Evolutionary conservation across 208 protist genomes (phyloP).

Genomic region (Zelonia costaricensis): DNA sequence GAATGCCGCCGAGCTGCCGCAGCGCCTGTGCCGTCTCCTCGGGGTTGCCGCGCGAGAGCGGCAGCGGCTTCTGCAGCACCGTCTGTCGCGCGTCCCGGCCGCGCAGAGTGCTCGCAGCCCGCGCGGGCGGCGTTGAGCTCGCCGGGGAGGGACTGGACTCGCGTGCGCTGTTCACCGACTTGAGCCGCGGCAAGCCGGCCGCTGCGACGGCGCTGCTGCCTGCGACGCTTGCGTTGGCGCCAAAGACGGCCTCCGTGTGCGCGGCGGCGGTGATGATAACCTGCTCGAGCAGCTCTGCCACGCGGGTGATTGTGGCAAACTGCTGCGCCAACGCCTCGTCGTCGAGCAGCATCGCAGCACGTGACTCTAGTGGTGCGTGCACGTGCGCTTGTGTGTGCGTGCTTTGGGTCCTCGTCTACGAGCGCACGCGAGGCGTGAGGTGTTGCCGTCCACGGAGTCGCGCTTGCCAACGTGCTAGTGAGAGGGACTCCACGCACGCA

Average conservation of each 20-base stretch:
- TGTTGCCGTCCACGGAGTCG: too few species aligned
- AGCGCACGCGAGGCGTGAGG: neutral
- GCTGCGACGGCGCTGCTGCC: neutral
- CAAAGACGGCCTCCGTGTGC: neutral
- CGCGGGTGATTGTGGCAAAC: conserved; percentile 4
- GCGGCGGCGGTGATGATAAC: neutral
- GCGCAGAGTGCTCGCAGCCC: too few species aligned
- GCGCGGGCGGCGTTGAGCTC: neutral
- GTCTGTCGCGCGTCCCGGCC: neutral
- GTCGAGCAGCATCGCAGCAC: conserved; percentile 23
- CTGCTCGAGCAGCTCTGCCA: conserved; percentile 21
- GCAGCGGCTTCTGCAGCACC: conserved; percentile 5
- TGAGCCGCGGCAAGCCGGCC: neutral
- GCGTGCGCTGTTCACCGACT: neutral
- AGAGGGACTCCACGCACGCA: too few species aligned
- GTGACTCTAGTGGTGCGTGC: neutral
- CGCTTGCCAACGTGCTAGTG: too few species aligned
- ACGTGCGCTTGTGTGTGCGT: neutral
- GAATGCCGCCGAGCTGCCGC: conserved; percentile 32
- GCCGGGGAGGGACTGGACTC: neutral
- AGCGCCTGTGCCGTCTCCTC: conserved; percentile 27
- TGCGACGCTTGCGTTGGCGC: neutral
- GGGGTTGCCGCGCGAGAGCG: conserved; percentile 11
- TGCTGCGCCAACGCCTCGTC: conserved; percentile 19
- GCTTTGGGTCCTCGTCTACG: neutral